Evolutionary conservation across 129 eudicot species (phyloP), one percentile per base, ranked within the genome.

Genomic region (sunflower (Helianthus annuus)): DNA sequence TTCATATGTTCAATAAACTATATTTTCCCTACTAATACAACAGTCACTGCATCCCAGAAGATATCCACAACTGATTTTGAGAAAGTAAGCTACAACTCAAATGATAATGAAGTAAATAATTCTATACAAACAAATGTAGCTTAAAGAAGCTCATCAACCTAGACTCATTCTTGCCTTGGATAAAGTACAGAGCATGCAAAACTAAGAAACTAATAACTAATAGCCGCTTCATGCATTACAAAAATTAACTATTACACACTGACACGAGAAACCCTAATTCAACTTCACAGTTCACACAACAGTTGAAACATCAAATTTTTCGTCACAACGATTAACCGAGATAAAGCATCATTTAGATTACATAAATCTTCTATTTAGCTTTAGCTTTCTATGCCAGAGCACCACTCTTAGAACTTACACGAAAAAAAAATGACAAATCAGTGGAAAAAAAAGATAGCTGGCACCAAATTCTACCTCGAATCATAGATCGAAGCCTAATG

Each of bases 401-500:
- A 44, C 15, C 55, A 71, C 14, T 14, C 40, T 54, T 16, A 61
- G 6, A 38, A 19, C 32, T 73, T 12, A 46, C 56, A 71, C 6
- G n/a, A n/a, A n/a, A 39, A 15, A 10, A 56, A 19, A 6, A 16
- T 12, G 10, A 36, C 16, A 22, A 42, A 71, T 24, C 62, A 57
- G 15, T 58, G 32, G 3, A 27, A 27, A 27, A 27, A 24, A 27
- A 27, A 27, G 1, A 27, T 19, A 70, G 64, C 2, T 55, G 27
- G n/a, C 52, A 56, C 19, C 54, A 54, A 10, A 55, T 12, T 55
- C 65, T 27, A 32, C 68, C 27, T 27, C 36, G 29, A 72, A 61
- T 34, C 61, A 61, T 32, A 60, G 77, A 61, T 73, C 77, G 62
- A 51, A 61, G 10, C 60, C 48, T 46, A 60, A 73, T 6, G 42